phyloP scores from a whole-genome alignment of 371 early-diverging fungal species.

The Sporodiniella umbellata region DNA sequence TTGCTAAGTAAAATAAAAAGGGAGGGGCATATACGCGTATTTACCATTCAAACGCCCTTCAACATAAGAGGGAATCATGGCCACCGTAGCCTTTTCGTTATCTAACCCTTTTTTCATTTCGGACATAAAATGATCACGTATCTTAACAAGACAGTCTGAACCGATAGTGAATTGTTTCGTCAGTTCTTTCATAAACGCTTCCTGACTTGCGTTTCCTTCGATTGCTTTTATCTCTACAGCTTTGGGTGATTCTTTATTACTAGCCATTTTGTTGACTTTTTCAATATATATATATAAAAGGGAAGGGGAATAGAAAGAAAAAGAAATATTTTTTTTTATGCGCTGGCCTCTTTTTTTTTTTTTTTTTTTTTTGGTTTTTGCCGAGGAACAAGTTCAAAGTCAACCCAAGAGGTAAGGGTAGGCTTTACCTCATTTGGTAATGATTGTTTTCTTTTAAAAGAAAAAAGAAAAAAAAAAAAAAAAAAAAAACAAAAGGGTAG shows the following conservation, averaged over 20 bases:
- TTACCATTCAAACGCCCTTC: conserved; percentile 51
- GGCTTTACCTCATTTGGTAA: no score
- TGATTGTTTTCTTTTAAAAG: no score
- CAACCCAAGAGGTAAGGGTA: no score
- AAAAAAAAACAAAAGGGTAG: no score
- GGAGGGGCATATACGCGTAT: neutral
- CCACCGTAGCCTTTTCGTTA: conserved; percentile 59
- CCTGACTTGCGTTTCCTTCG: conserved; percentile 43
- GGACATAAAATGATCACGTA: conserved; percentile 62
- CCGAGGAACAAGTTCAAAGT: no score
- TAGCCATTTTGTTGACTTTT: no score
- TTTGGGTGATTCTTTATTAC: conserved; percentile 13
- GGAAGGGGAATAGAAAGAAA: no score
- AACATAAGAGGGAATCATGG: conserved; percentile 81
- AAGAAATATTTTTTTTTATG: no score
- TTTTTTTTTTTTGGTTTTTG: no score
- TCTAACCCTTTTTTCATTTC: conserved; percentile 79
- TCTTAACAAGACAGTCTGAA: conserved; percentile 51
- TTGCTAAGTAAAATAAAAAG: neutral
- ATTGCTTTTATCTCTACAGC: conserved; percentile 24
- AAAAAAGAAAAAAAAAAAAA: no score
- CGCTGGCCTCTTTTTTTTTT: no score
- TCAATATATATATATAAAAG: no score
- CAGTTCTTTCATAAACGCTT: conserved; percentile 42
- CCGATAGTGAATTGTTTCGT: conserved; percentile 58